Percentiles rank a stretch among this genome's conserved stretches.
Evolutionary conservation across 495 filamentous ascomycete genomes (phyloP).

Genomic region (Sphaerosporella brunnea): DNA sequence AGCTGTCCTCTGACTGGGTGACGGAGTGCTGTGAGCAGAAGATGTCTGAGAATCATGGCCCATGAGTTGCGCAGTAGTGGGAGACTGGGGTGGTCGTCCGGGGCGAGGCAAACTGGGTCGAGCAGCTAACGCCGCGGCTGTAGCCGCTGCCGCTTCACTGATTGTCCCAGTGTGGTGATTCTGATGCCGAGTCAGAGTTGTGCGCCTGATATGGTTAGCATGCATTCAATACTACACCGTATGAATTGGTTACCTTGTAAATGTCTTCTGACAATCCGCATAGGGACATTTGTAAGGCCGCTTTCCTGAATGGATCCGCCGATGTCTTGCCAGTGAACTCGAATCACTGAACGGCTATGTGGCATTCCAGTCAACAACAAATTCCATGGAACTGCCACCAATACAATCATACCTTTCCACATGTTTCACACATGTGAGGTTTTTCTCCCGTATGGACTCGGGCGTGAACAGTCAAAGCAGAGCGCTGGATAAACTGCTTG

Average conservation of each 20-base stretch:
- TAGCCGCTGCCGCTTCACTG: conserved; percentile 79
- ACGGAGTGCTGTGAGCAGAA: conserved; percentile 75
- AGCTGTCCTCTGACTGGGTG: conserved; percentile 55
- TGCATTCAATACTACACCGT: conserved; percentile 9
- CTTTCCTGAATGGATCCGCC: conserved; percentile 88
- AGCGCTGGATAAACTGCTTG: conserved; percentile 95
- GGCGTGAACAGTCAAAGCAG: conserved; percentile 88
- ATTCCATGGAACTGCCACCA: background rate
- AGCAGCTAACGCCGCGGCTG: conserved; percentile 61
- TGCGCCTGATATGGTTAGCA: conserved; percentile 38
- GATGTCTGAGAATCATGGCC: conserved; percentile 57
- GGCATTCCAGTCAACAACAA: background rate
- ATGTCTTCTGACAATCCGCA: conserved; percentile 95
- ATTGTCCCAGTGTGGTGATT: conserved; percentile 92
- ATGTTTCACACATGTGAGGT: conserved; percentile 92
- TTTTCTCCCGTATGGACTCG: conserved; percentile 96
- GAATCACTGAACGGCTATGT: conserved; percentile 93
- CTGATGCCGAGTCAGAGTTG: conserved; percentile 86
- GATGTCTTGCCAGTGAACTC: conserved; percentile 82
- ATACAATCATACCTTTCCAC: conserved; percentile 58
- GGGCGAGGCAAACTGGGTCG: conserved; percentile 38
- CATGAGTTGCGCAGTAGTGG: conserved; percentile 34
- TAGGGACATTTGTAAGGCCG: conserved; percentile 96
- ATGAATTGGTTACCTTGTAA: conserved; percentile 37
- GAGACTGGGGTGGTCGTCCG: conserved; percentile 40